Evolutionary conservation across 108 stramenopile genomes (phyloP).

Genomic region (Pseudonitzschia multiseries): DNA sequence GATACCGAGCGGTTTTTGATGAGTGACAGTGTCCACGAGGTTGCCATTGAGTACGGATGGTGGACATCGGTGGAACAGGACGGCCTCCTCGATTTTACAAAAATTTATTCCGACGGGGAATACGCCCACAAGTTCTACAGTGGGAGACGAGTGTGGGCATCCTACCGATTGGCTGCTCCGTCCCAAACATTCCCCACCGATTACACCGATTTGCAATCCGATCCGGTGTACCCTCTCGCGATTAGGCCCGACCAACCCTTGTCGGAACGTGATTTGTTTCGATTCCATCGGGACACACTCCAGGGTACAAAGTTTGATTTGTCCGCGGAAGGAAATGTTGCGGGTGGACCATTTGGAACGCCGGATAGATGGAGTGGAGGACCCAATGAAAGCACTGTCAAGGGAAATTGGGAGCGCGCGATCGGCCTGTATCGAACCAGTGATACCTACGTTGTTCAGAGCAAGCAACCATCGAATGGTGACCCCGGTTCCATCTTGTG

Average conservation of each 20-base stretch:
- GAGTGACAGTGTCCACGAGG: conserved; percentile 60
- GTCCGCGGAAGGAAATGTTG: conserved; percentile 41
- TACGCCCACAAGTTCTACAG: conserved; percentile 54
- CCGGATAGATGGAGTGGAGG: conserved; percentile 56
- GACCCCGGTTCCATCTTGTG: conserved; percentile 39
- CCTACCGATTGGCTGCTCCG: conserved; percentile 32
- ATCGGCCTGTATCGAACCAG: conserved; percentile 60
- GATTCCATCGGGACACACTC: conserved; percentile 67
- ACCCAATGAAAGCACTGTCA: conserved; percentile 21
- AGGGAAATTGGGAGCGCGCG: conserved; percentile 57
- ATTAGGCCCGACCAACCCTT: conserved; percentile 43
- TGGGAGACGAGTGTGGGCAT: conserved; percentile 47
- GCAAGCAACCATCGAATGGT: not conserved
- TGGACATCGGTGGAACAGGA: conserved; percentile 26
- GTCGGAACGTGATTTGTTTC: conserved; percentile 45
- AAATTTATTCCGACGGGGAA: conserved; percentile 51
- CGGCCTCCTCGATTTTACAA: conserved; percentile 49
- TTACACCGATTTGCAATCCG: conserved; percentile 51
- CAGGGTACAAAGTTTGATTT: conserved; percentile 69
- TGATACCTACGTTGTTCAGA: conserved; percentile 57
- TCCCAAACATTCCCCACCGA: conserved; percentile 32
- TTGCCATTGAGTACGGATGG: conserved; percentile 56
- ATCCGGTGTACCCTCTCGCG: conserved; percentile 66
- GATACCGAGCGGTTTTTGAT: conserved; percentile 68
- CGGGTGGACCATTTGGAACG: conserved; percentile 46